Conservation (phyloP, 2,329 filamentous ascomycete genomes). For the Penicillium sp. region DNA sequence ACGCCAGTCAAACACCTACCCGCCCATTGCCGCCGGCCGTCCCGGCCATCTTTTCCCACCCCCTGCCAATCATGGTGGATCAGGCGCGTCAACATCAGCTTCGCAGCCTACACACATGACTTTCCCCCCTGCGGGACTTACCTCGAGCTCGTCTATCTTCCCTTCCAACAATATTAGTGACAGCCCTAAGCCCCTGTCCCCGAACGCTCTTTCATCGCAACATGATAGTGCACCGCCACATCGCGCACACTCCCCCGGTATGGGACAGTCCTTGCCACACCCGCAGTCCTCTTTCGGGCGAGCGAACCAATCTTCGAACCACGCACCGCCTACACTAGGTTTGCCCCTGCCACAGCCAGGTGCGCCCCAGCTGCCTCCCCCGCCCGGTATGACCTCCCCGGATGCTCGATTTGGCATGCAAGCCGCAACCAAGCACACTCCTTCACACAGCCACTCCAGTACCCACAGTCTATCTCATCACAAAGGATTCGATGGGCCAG, state of each 20-base stretch:
- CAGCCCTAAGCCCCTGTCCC: slow-evolving; percentile 74
- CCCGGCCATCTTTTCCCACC: slow-evolving; percentile 60
- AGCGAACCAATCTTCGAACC: slow-evolving; percentile 23
- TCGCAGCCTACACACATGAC: slow-evolving; percentile 39
- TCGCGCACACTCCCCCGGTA: slow-evolving; percentile 42
- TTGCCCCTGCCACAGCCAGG: slow-evolving; percentile 38
- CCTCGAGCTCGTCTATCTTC: slow-evolving; percentile 59
- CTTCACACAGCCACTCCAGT: slow-evolving; percentile 34
- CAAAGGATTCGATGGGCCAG: slow-evolving; percentile 26
- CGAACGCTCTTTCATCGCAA: slow-evolving; percentile 40
- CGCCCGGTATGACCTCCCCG: slow-evolving; percentile 41
- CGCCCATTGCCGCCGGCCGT: slow-evolving; percentile 60
- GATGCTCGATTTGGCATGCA: slow-evolving; percentile 45
- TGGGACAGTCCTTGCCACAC: slow-evolving; percentile 38
- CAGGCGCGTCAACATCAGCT: slow-evolving; percentile 56
- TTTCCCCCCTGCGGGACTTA: slow-evolving; percentile 38
- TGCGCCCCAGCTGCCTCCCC: slow-evolving; percentile 43
- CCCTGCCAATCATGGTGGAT: slow-evolving; percentile 55
- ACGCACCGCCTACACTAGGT: slow-evolving; percentile 26
- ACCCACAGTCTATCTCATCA: slow-evolving; percentile 29
- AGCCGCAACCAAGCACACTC: slow-evolving; percentile 34
- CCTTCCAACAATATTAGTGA: slow-evolving; percentile 74
- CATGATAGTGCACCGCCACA: slow-evolving; percentile 39
- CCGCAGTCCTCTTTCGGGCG: slow-evolving; percentile 35
- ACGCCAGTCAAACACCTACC: slow-evolving; percentile 72